phyloP scores from a whole-genome alignment of 768 basidiomycete species.

The Botryobasidium botryosum region DNA sequence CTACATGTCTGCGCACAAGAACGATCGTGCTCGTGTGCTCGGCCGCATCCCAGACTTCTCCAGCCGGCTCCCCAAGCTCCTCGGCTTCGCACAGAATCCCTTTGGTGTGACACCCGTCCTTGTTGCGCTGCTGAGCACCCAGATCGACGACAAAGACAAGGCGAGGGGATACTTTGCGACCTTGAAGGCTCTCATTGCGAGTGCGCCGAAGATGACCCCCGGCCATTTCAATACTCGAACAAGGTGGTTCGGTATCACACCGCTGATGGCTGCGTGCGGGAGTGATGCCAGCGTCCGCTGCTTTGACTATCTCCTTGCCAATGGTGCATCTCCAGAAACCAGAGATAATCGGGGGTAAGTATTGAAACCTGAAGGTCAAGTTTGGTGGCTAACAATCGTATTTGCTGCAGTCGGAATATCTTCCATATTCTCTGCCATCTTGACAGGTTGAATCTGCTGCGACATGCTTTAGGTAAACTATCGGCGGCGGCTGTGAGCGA shows the following conservation, averaged over 20 bases:
- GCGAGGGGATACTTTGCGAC: constrained; percentile 6
- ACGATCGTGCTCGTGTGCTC: constrained; percentile 28
- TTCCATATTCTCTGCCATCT: constrained; percentile 36
- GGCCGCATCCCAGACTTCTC: constrained; percentile 26
- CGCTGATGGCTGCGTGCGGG: constrained; percentile 28
- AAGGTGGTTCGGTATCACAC: constrained; percentile 17
- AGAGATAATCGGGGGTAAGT: constrained; percentile 31
- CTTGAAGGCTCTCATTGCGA: constrained; percentile 30
- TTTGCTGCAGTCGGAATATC: constrained; percentile 34
- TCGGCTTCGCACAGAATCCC: constrained; percentile 33
- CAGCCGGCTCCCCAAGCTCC: constrained; percentile 27
- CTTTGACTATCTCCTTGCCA: constrained; percentile 35
- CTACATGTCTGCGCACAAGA: constrained; percentile 29
- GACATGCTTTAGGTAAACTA: too few relatives aligned
- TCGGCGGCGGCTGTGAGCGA: too few relatives aligned
- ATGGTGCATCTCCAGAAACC: constrained; percentile 29
- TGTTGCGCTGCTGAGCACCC: constrained; percentile 25
- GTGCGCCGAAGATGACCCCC: constrained; percentile 27
- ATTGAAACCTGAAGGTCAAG: not conserved
- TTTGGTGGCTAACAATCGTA: not conserved
- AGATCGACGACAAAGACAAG: too few relatives aligned
- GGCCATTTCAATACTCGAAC: constrained; percentile 29
- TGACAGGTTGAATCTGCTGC: too few relatives aligned
- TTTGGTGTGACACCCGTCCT: constrained; percentile 38
- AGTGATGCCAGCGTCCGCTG: constrained; percentile 18